Evolutionary conservation across 1,284 basidiomycete species (phyloP), one percentile per base, ranked within the genome.

Genomic region (Lignosus rhinocerotis): DNA sequence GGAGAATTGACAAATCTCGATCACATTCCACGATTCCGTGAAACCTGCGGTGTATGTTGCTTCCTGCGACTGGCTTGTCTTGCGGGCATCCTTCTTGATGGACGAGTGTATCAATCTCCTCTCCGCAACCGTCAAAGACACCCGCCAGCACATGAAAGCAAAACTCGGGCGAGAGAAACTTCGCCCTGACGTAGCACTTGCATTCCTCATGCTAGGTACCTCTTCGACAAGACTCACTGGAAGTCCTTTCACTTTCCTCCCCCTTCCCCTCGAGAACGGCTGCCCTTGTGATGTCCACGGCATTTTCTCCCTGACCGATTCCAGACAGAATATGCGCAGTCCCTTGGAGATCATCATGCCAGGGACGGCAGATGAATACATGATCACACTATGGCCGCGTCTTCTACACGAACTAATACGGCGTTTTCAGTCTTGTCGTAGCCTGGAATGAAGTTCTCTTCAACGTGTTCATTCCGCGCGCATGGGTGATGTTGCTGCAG

Each of bases 241-340:
- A 5, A 70, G 76, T 2, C 69, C 82, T 4, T 83, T 80, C 66
- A 80, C 80, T 0, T 80, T 73, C 50, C 73, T 82, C 5, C 80
- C 80, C 1, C 69, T 83, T 0, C 81, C 81, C 0, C 69, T 82
- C 25, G 61, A 61, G 1, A 82, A 81, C 0, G 72, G 73, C 2
- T 81, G 81, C 54, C 76, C 78, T 1, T 69, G 72, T 3, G 80
- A 82, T 53, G 61, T 82, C 9, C 78, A 83, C 61, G 77, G 72
- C 0, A 60, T 78, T 0, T 82, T 83, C 58, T 77, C 80, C 0
- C 67, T 83, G 14, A 80, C 80, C 0, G 70, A 73, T 17, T 77
- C 76, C 1, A 69, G 81, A 19, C 79, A 82, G 56, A 73, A 78
- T 49, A 67, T 83, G 10, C 69, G 75, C 19, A 82, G 82, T 55